A percentile compares a stretch with the other conserved stretches of the same genome.
phyloP scores from a whole-genome alignment of 164 flowering plant species.

The Buxus sempervirens region DNA sequence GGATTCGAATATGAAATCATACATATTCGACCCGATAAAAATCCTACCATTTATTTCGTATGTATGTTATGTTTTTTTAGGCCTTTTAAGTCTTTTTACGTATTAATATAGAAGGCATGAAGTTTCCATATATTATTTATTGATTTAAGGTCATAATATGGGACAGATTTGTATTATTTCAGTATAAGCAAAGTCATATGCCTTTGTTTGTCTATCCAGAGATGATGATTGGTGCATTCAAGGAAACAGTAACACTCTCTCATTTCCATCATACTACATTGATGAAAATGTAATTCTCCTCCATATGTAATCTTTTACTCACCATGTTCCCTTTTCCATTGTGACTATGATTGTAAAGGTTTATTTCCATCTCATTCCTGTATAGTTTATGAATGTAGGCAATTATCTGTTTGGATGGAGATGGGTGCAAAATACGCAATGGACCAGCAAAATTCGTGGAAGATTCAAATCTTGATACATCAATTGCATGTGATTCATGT shows the following conservation, averaged over 20 bases:
- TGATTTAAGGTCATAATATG: too few relatives aligned
- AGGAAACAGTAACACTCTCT: slow-evolving; percentile 71
- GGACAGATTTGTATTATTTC: too few relatives aligned
- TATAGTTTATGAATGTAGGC: slow-evolving; percentile 55
- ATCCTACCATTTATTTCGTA: too few relatives aligned
- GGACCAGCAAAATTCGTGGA: slow-evolving; percentile 43
- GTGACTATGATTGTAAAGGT: not conserved
- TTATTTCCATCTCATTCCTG: slow-evolving; percentile 14
- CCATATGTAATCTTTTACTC: slow-evolving; percentile 1
- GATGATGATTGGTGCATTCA: slow-evolving; percentile 90
- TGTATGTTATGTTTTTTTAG: too few relatives aligned
- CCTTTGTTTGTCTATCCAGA: slow-evolving; percentile 46
- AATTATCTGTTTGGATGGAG: slow-evolving; percentile 95
- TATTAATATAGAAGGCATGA: too few relatives aligned
- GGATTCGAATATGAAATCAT: too few relatives aligned
- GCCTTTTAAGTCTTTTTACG: too few relatives aligned
- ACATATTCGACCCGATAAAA: too few relatives aligned
- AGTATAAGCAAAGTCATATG: not conserved
- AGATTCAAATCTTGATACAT: slow-evolving; percentile 71
- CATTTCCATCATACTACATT: slow-evolving; percentile 96
- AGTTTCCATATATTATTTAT: too few relatives aligned
- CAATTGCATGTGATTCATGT: slow-evolving; percentile 99
- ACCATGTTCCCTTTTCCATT: not conserved
- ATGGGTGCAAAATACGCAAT: slow-evolving; percentile 84
- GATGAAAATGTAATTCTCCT: slow-evolving; percentile 85